Percentiles rank a stretch among this genome's conserved stretches.
Evolutionary conservation across 2,329 filamentous ascomycete genomes (phyloP).

Genomic region (Fonsecaea nubica): DNA sequence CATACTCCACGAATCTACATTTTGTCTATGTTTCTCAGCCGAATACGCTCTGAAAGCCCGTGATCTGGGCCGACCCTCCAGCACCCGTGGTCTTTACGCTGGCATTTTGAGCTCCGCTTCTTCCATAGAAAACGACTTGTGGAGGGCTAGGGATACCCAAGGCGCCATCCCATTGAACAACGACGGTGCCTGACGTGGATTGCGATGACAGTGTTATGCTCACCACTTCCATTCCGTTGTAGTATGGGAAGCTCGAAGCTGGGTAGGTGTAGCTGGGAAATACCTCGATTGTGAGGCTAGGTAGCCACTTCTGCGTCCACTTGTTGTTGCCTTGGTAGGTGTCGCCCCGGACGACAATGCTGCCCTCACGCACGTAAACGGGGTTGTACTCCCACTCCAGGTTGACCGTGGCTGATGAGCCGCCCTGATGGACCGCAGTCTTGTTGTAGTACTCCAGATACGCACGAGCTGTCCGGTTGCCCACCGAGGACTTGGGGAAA

Average conservation of each 20-base stretch:
- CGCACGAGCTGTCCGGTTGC: slow-evolving; percentile 2
- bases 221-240: slow-evolving; percentile 15
- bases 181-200: slow-evolving; percentile 3
- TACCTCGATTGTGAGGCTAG: slow-evolving; percentile 12
- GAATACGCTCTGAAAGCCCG: slow-evolving; percentile 11
- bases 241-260: slow-evolving; percentile 11
- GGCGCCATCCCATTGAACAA: slow-evolving; percentile 13
- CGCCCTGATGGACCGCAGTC: slow-evolving; percentile 4
- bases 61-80: slow-evolving; percentile 10
- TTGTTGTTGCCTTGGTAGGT: slow-evolving; percentile 19
- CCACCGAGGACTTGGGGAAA: slow-evolving; percentile 1
- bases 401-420: slow-evolving; percentile 1
- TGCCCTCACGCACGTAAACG: slow-evolving; percentile 14
- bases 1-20: background rate
- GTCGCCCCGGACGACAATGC: slow-evolving; percentile 10
- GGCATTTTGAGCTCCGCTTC: slow-evolving; percentile 5
- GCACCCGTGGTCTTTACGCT: background rate
- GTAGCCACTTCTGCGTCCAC: slow-evolving; percentile 16
- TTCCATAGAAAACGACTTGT: slow-evolving; percentile 12
- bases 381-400: slow-evolving; percentile 13
- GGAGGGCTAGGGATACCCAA: background rate
- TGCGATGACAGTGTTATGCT: slow-evolving; percentile 10
- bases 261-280: slow-evolving; percentile 10
- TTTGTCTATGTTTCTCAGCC: background rate
- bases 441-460: slow-evolving; percentile 17